Evolutionary conservation across 1,284 basidiomycete genomes (phyloP).

Genomic region (Somion occarium): DNA sequence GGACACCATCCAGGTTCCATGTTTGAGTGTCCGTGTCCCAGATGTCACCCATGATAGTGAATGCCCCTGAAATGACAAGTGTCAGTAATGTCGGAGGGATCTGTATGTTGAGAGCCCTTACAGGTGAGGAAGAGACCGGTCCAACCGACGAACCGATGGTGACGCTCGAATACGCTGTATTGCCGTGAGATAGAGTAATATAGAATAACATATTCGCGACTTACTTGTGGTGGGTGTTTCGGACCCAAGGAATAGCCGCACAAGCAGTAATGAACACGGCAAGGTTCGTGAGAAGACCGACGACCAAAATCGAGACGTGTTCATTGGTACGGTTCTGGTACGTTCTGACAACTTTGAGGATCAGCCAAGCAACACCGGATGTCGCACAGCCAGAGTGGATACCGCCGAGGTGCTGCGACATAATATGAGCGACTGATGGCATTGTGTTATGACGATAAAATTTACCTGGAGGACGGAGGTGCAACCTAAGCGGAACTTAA

Average conservation of each 20-base stretch:
- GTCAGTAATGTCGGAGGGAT: neutral
- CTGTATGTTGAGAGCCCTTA: conserved; percentile 21
- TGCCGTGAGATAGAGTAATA: conserved; percentile 10
- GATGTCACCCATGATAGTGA: conserved; percentile 60
- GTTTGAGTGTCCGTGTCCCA: conserved; percentile 47
- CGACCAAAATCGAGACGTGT: conserved; percentile 49
- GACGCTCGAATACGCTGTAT: conserved; percentile 62
- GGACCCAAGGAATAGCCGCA: conserved; percentile 66
- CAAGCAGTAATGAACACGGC: conserved; percentile 50
- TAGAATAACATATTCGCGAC: conserved; percentile 18
- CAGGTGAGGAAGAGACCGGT: conserved; percentile 55
- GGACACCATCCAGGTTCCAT: conserved; percentile 51
- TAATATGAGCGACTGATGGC: conserved; percentile 5
- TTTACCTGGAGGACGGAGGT: conserved; percentile 68
- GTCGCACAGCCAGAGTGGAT: conserved; percentile 72
- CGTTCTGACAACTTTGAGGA: conserved; percentile 54
- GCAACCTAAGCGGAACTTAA: conserved; percentile 64
- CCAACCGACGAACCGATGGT: conserved; percentile 78
- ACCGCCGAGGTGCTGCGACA: conserved; percentile 75
- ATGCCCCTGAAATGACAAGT: conserved; percentile 42
- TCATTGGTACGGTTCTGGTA: conserved; percentile 42
- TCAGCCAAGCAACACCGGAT: conserved; percentile 61
- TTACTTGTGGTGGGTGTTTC: conserved; percentile 75
- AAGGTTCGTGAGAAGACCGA: conserved; percentile 54
- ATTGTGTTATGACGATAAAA: conserved; percentile 35